phyloP scores from a whole-genome alignment of 2,329 filamentous ascomycete genomes.

The Coniella lustricola region DNA sequence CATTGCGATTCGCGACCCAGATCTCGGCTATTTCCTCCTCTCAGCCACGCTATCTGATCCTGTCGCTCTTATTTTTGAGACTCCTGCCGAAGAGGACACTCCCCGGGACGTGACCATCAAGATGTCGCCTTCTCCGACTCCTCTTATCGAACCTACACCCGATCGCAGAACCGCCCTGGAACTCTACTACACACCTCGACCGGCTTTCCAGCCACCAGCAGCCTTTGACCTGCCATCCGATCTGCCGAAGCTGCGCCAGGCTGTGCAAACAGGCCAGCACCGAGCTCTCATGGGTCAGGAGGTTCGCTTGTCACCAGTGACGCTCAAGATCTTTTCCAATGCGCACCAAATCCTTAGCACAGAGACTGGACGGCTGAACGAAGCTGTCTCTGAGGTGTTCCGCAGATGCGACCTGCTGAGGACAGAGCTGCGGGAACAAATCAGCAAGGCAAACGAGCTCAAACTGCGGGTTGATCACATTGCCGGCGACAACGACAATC shows the following conservation, averaged over 20 bases:
- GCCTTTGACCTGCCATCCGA: conserved; percentile 40
- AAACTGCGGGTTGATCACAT: conserved; percentile 60
- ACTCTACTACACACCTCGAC: conserved; percentile 56
- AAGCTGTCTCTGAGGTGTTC: conserved; percentile 67
- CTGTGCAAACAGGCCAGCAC: conserved; percentile 52
- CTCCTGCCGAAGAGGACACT: conserved; percentile 43
- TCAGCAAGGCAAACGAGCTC: conserved; percentile 58
- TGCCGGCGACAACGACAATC: conserved; percentile 51
- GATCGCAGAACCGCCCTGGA: conserved; percentile 30
- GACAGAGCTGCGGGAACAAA: conserved; percentile 59
- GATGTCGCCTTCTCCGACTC: conserved; percentile 29
- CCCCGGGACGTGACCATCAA: conserved; percentile 5
- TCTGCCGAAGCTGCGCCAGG: conserved; percentile 38
- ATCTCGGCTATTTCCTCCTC: conserved; percentile 57
- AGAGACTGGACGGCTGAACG: conserved; percentile 62
- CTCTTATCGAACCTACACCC: conserved; percentile 33
- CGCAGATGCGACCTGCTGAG: conserved; percentile 62
- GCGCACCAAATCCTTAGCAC: conserved; percentile 64
- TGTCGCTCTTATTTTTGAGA: conserved; percentile 52
- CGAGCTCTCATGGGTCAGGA: conserved; percentile 58
- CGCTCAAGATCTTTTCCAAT: conserved; percentile 64
- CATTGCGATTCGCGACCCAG: conserved; percentile 50
- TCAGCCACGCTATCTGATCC: conserved; percentile 53
- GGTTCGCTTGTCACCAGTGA: conserved; percentile 62
- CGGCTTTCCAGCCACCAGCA: conserved; percentile 57